Evolutionary conservation across 306 rosid genomes (phyloP), one percentile per base, ranked within the genome.

Genomic region (Prunus salicina): DNA sequence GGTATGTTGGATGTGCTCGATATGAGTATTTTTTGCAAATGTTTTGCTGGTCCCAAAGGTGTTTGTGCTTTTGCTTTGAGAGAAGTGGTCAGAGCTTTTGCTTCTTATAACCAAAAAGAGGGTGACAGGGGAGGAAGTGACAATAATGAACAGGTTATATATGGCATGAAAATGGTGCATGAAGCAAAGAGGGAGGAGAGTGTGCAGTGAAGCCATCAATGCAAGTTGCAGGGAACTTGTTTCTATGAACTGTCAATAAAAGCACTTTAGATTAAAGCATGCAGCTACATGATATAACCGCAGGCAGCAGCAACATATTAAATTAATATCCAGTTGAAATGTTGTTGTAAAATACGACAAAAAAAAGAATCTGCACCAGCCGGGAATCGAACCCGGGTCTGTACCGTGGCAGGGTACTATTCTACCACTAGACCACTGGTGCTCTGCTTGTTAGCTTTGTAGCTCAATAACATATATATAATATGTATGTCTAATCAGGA

Each of bases 361-460:
- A 3, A 72, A n/a, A 8, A 0, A 10, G 1, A 13, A 3, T 0
- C 9, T 2, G 89, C 89, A 86, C 83, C 85, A 82, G 85, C 87
- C 85, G 89, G 89, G 83, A 83, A 77, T 83, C 87, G 85, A 82
- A 83, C 85, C 89, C 85, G 85, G 87, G 89, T 80, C 87, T 86
- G 83, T 82, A 77, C 83, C 85, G 87, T 80, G 85, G 89, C 87
- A 91, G 93, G 90, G 93, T 83, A 88, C 93, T 91, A 93, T 88
- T 88, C 97, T 91, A 90, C 97, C 97, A 90, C 96, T 88, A 91
- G 96, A 91, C 96, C 97, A 90, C 93, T 91, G 97, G 93, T 90
- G 94, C 90, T 47, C 0, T 19, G 6, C 2, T 19, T 34, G 50
- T 0, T 20, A 8, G 9, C 2, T 3, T 2, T 3, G 1, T 8